Base-by-base conservation (phyloP, 2,329 filamentous ascomycete genomes). In the Taxawa tesnikishii region DNA sequence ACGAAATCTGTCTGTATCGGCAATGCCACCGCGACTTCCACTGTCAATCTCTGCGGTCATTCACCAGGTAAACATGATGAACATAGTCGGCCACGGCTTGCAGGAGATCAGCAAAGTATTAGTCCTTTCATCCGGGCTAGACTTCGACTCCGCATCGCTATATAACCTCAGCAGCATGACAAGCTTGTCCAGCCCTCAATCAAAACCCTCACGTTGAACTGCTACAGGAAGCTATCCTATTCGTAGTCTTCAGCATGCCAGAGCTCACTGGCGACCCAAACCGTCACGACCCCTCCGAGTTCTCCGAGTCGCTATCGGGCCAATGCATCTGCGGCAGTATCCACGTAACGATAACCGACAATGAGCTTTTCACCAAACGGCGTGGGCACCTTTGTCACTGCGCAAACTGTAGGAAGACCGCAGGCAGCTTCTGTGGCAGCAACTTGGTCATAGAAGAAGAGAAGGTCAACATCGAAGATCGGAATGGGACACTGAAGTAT, bases 371-470 rank as follows among this genome's bases (percentile, higher is more conserved):
- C 44, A 54, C 51, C 8, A 50, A 51, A 19, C 53, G 53, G 5
- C 48, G 61, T 17, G 64, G 65, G 2, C 60, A 65, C 40, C 46
- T 68, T 6, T 69, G 65, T 46, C 62, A 68, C 39, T 69, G 67
- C 46, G 47, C 52, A 19, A 70, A 68, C 38, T 69, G 65, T 47
- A 58, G 63, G 26, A 68, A 68, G 44, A 54, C 60, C 1, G 54
- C 63, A 2, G 64, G 65, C 28, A 59, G 55, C 4, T 59, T 55
- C 32, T 53, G 59, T 3, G 42, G 58, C 0, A 41, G 48, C 13
- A 62, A 63, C 37, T 40, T 64, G 10, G 45, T 53, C 5, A 60
- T 65, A 14, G 55, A 60, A 32, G 50, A 53, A 26, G 53, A 58
- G 15, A 65, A 67, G 31, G 61, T 69, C 17, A 49, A 51, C 3